phyloP scores from a whole-genome alignment of 331 rosid genomes.

The Spiraea crenata region DNA sequence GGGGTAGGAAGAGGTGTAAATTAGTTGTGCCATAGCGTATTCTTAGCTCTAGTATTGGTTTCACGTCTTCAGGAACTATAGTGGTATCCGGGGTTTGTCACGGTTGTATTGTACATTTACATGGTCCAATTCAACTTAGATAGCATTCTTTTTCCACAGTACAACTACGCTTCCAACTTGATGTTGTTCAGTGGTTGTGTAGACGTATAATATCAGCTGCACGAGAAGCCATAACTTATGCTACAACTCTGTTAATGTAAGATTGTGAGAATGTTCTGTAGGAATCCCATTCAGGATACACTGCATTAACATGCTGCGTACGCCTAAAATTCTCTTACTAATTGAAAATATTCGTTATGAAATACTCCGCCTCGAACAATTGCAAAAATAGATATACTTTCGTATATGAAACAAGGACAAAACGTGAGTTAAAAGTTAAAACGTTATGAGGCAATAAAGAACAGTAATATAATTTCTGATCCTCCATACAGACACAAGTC shows the following conservation, averaged over 20 bases:
- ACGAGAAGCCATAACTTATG: too few relatives aligned
- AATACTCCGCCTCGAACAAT: too few relatives aligned
- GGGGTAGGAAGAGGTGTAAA: slow-evolving; percentile 50
- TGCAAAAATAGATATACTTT: too few relatives aligned
- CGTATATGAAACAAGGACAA: too few relatives aligned
- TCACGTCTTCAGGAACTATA: neutral
- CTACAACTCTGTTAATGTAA: too few relatives aligned
- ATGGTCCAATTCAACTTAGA: slow-evolving; percentile 8
- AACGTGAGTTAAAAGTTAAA: too few relatives aligned
- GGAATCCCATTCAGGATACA: too few relatives aligned
- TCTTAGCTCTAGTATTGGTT: slow-evolving; percentile 6
- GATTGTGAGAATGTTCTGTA: neutral
- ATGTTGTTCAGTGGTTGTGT: neutral
- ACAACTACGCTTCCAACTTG: neutral
- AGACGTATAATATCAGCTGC: too few relatives aligned
- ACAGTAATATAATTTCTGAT: neutral
- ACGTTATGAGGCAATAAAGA: too few relatives aligned
- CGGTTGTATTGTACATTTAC: slow-evolving; percentile 40
- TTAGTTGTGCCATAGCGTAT: slow-evolving; percentile 40
- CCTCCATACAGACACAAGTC: neutral
- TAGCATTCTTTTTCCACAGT: slow-evolving; percentile 11
- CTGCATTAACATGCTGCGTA: too few relatives aligned
- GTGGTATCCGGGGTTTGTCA: slow-evolving; percentile 14
- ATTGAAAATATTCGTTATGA: too few relatives aligned
- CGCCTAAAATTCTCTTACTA: too few relatives aligned